A percentile compares a stretch with the other conserved stretches of the same genome.
Conservation (phyloP, 2,329 filamentous ascomycete species). For the Xylariaceae sp. region DNA sequence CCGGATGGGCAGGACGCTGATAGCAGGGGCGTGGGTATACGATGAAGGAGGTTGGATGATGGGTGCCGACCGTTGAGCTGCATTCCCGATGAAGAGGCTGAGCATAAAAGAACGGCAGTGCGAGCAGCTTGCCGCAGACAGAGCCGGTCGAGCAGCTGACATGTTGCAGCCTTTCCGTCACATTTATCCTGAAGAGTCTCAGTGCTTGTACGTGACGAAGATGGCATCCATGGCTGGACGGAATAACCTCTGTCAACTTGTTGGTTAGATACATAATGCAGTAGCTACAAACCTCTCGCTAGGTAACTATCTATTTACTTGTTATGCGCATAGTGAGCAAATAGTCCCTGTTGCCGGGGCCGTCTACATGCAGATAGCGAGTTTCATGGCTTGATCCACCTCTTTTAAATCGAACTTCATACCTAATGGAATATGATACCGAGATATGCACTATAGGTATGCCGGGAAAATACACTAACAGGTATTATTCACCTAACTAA, state of each 20-base stretch:
- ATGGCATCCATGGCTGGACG: no score
- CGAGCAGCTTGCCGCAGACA: conserved; percentile 30
- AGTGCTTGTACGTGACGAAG: neutral
- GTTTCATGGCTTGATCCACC: no score
- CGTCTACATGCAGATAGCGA: no score
- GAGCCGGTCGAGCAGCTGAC: conserved; percentile 25
- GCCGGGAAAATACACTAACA: neutral
- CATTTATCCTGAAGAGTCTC: neutral
- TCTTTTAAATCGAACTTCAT: no score
- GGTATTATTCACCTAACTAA: neutral
- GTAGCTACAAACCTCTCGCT: no score
- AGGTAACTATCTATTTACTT: no score
- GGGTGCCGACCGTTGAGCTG: conserved; percentile 17
- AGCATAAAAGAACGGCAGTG: conserved; percentile 30
- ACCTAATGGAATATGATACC: no score
- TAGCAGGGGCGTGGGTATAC: conserved; percentile 1
- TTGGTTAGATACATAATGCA: no score
- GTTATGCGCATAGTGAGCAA: no score
- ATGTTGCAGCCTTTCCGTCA: conserved; percentile 17
- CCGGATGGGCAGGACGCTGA: conserved; percentile 13
- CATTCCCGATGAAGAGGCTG: conserved; percentile 27
- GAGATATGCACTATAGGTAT: no score
- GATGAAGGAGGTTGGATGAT: conserved; percentile 12
- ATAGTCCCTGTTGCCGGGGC: no score
- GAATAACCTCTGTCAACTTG: no score